phyloP scores from a whole-genome alignment of 768 basidiomycete species.

The Mycena galericulata region DNA sequence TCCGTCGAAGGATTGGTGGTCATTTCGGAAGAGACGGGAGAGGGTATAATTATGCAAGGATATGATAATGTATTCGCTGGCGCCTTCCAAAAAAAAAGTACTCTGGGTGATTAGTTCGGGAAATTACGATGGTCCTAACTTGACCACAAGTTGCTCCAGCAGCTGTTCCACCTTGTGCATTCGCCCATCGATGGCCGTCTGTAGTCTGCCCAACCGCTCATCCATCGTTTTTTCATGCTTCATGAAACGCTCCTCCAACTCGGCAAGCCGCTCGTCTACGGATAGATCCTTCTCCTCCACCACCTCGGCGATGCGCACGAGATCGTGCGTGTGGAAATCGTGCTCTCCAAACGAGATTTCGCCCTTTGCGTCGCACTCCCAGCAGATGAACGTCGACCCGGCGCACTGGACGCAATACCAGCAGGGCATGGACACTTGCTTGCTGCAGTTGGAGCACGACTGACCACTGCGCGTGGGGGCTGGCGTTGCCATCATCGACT shows the following conservation, averaged over 20 bases:
- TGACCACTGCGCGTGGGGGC: slow-evolving; percentile 19
- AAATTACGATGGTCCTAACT: not conserved
- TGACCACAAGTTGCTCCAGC: slow-evolving; percentile 25
- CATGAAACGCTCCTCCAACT: slow-evolving; percentile 31
- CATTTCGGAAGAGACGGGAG: too few relatives aligned
- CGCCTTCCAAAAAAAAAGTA: too few relatives aligned
- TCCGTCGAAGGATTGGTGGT: too few relatives aligned
- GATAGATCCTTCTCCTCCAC: slow-evolving; percentile 30
- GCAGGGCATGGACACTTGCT: slow-evolving; percentile 38
- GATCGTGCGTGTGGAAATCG: slow-evolving; percentile 36
- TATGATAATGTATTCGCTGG: too few relatives aligned
- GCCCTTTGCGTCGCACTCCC: slow-evolving; percentile 34
- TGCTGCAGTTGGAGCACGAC: slow-evolving; percentile 37
- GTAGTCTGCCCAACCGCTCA: slow-evolving; percentile 24
- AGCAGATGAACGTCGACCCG: slow-evolving; percentile 41
- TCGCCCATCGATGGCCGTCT: slow-evolving; percentile 32
- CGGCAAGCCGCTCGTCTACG: slow-evolving; percentile 36
- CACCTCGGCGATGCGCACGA: slow-evolving; percentile 32
- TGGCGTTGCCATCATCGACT: slow-evolving; percentile 9
- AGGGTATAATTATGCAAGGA: too few relatives aligned
- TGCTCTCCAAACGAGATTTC: slow-evolving; percentile 25
- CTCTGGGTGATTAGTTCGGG: not conserved
- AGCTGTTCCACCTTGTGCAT: slow-evolving; percentile 34
- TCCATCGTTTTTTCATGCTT: slow-evolving; percentile 20
- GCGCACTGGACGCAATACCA: slow-evolving; percentile 47